A percentile compares a stretch with the other conserved stretches of the same genome.
phyloP scores from a whole-genome alignment of 352 stramenopile species.

The Globisporangium cystogenes region DNA sequence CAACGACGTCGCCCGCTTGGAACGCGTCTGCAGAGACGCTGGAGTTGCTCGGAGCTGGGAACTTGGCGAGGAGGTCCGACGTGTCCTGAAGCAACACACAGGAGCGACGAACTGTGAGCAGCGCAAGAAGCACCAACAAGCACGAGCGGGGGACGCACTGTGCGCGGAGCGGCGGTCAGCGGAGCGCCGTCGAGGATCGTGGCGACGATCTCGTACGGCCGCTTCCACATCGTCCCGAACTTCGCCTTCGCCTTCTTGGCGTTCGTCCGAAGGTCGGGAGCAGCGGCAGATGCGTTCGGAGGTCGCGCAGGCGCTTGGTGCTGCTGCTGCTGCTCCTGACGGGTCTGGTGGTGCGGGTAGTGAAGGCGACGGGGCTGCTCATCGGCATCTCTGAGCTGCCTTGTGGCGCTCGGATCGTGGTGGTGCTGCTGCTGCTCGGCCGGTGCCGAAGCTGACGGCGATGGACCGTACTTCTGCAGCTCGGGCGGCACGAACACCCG shows the following conservation, averaged over 20 bases:
- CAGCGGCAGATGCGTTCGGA: background rate
- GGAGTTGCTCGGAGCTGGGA: constrained; percentile 11
- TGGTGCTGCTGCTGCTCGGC: background rate
- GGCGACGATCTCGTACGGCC: constrained; percentile 71
- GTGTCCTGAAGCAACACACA: constrained; percentile 18
- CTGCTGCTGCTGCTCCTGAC: no score
- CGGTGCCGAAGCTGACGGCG: constrained; percentile 3
- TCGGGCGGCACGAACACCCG: constrained; percentile 14
- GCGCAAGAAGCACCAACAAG: background rate
- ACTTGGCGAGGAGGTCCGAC: constrained; percentile 20
- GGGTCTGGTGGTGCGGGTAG: no score
- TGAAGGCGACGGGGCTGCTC: no score
- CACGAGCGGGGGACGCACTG: background rate
- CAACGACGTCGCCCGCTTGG: constrained; percentile 43
- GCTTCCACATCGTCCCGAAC: constrained; percentile 63
- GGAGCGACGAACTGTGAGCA: background rate
- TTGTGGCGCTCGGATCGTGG: no score
- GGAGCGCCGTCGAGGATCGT: constrained; percentile 43
- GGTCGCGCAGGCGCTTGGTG: background rate
- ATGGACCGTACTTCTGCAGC: constrained; percentile 58
- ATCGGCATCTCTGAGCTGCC: no score
- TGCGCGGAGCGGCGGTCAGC: background rate
- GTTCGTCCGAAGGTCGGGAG: background rate
- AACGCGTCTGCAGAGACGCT: constrained; percentile 12
- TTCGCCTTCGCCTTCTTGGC: constrained; percentile 16